Evolutionary conservation across 306 rosid species (phyloP).

Genomic region (Begonia fuchsioides): DNA sequence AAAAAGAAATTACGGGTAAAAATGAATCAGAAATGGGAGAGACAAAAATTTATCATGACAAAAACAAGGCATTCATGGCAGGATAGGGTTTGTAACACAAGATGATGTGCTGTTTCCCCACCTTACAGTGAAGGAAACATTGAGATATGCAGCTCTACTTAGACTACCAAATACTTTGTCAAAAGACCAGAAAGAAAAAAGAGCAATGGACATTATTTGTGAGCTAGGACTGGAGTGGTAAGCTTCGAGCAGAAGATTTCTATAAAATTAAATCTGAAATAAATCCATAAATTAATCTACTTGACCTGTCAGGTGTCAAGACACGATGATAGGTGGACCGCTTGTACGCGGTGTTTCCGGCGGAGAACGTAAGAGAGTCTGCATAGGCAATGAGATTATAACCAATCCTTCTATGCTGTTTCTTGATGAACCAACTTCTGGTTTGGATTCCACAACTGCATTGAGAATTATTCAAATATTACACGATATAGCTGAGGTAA

Average conservation of each 20-base stretch:
- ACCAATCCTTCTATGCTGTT: constrained; percentile 84
- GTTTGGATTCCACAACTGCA: constrained; percentile 97
- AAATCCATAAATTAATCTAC: too few species aligned
- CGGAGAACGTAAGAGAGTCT: constrained; percentile 93
- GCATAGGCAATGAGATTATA: constrained; percentile 84
- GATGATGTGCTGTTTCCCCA: constrained; percentile 96
- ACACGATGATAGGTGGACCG: constrained; percentile 89
- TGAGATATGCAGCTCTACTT: constrained; percentile 70
- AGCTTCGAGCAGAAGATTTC: not conserved
- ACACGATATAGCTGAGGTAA: constrained; percentile 92
- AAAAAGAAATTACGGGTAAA: too few species aligned
- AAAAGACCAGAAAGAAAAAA: constrained; percentile 71
- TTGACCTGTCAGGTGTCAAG: constrained; percentile 65
- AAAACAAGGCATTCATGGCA: constrained; percentile 14
- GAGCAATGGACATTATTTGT: constrained; percentile 70
- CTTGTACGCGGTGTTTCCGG: constrained; percentile 93
- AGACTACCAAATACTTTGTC: constrained; percentile 61
- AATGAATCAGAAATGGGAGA: too few species aligned
- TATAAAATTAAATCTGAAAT: too few species aligned
- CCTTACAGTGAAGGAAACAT: constrained; percentile 83
- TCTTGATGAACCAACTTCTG: constrained; percentile 97
- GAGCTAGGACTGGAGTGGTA: constrained; percentile 96
- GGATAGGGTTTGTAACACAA: constrained; percentile 96
- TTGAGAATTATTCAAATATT: constrained; percentile 78
- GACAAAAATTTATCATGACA: too few species aligned